Evolutionary conservation across 179 eudicot genomes (phyloP), one percentile per base, ranked within the genome.

Genomic region (Nepenthes alata): DNA sequence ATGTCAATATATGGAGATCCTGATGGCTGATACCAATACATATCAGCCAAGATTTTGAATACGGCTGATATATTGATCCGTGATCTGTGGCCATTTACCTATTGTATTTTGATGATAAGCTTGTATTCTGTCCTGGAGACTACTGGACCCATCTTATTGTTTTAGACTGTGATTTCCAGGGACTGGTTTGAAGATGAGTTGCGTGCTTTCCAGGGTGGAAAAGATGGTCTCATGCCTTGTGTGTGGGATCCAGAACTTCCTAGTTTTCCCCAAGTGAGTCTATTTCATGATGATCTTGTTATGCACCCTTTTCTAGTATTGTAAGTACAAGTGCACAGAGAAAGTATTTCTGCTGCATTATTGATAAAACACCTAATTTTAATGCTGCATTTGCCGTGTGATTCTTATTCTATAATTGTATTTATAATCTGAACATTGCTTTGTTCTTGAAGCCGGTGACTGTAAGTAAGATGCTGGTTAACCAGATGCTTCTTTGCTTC

Each of bases 101-200:
- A 25, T 25, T 25, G 25, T 25, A 25, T 25, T 25, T 25, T 25
- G 45, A 52, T 52, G 2, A 52, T 52, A 11, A 52, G 6, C n/a
- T 52, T 12, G 55, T 13, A 2, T 11, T 2, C 13, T 2, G 14
- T 12, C 61, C 39, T 58, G 8, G 15, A 60, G 14, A 41, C 56
- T 65, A 14, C 16, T 65, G 37, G 55, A 35, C 38, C 38, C 60
- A 16, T 69, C 50, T 61, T 61, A 57, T 55, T 50, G 16, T 59
- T 52, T 15, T 70, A 49, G 55, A 64, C 45, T 69, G 64, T 79
- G 63, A 67, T 75, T 52, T 68, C 49, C 67, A 93, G 98, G 86
- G 98, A 89, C 68, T 89, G 88, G 96, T 85, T 93, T 77, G 95
- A 93, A 79, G 98, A 93, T 66, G 98, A 93, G 72, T 91, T 93